These are phyloP conservation scores for Coprinopsis marcescibilis DNA, from an alignment of 768 basidiomycete species.

Conservation along the genomic window DNA sequence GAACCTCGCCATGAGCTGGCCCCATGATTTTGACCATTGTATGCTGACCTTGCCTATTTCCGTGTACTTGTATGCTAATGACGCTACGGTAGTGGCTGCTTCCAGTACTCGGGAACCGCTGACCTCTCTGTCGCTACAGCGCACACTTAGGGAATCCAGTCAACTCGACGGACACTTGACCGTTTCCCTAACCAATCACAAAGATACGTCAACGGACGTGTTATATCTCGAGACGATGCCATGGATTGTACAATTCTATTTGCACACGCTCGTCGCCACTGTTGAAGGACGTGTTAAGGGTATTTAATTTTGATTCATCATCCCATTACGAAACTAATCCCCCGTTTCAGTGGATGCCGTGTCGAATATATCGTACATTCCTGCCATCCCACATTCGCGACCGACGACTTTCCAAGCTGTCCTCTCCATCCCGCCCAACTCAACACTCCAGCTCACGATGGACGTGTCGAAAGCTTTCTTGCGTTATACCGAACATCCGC, in stretches of 20 bases:
- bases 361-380: slow-evolving; percentile 58
- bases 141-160: slow-evolving; percentile 66
- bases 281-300: slow-evolving; percentile 43
- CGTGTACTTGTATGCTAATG: background rate
- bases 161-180: slow-evolving; percentile 74
- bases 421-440: slow-evolving; percentile 63
- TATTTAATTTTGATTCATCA: slow-evolving; percentile 17
- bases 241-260: slow-evolving; percentile 84
- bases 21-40: slow-evolving; percentile 60
- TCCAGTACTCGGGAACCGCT: slow-evolving; percentile 35
- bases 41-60: background rate
- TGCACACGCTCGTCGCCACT: slow-evolving; percentile 64
- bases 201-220: slow-evolving; percentile 35
- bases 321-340: background rate
- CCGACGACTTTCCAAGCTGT: slow-evolving; percentile 75
- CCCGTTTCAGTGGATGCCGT: slow-evolving; percentile 51
- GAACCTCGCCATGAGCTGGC: slow-evolving; percentile 55
- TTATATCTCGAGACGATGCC: slow-evolving; percentile 91
- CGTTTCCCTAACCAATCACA: slow-evolving; percentile 60
- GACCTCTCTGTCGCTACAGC: slow-evolving; percentile 55
- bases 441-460: slow-evolving; percentile 59
- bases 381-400: slow-evolving; percentile 60
- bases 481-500: slow-evolving; percentile 92
- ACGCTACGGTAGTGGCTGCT: background rate
- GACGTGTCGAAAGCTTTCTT: slow-evolving; percentile 82